A percentile compares a stretch with the other conserved stretches of the same genome.
phyloP scores from a whole-genome alignment of 2,329 filamentous ascomycete genomes.

The Colletotrichum zoysiae region DNA sequence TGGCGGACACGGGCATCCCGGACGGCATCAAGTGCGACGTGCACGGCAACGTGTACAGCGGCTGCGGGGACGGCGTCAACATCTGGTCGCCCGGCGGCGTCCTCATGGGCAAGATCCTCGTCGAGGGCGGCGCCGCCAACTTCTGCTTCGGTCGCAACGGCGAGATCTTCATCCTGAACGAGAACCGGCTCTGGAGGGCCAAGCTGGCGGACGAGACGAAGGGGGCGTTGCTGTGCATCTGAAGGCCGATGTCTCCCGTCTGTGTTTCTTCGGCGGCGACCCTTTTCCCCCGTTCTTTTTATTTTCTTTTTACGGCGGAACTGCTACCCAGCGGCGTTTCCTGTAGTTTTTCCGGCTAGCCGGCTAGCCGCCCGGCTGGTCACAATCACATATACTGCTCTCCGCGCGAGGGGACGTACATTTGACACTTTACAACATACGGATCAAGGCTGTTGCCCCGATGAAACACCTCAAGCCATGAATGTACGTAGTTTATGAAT shows the following conservation, averaged over 20 bases:
- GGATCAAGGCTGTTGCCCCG: background rate
- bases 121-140: conserved; percentile 58
- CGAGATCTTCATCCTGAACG: conserved; percentile 61
- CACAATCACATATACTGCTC: background rate
- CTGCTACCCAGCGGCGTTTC: background rate
- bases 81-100: conserved; percentile 61
- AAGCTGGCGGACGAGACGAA: conserved; percentile 48
- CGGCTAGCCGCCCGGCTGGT: background rate
- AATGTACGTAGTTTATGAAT: too few species aligned
- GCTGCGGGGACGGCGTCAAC: conserved; percentile 62
- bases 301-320: background rate
- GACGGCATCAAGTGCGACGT: conserved; percentile 62
- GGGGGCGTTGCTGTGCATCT: conserved; percentile 45
- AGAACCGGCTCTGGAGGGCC: conserved; percentile 57
- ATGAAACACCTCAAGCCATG: background rate
- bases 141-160: conserved; percentile 61
- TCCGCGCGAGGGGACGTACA: background rate
- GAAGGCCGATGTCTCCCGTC: too few species aligned
- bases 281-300: too few species aligned
- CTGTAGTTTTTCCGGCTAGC: background rate
- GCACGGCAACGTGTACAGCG: conserved; percentile 62
- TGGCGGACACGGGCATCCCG: conserved; percentile 61
- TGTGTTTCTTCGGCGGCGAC: too few species aligned
- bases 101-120: conserved; percentile 59
- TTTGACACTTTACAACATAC: background rate